Conservation (phyloP, 192 early-diverging fungal genomes). For the Coemansia sp. region DNA sequence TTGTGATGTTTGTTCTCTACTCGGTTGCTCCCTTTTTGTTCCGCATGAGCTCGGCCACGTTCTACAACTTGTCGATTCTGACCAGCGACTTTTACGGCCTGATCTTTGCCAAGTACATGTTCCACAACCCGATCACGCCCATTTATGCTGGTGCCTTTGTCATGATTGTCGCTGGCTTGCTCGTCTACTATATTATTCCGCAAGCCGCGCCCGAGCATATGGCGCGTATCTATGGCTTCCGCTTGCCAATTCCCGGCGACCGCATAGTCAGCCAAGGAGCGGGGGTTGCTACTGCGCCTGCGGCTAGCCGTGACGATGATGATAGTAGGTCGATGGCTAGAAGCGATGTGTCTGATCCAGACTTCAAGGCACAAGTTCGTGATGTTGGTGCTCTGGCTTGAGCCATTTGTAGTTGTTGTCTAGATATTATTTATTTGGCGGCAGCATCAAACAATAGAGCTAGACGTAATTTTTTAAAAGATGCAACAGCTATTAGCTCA, state of each 20-base stretch:
- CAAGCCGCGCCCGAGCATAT: constrained; percentile 54
- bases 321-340: background rate
- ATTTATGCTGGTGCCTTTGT: constrained; percentile 70
- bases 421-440: background rate
- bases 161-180: constrained; percentile 63
- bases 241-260: constrained; percentile 35
- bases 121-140: constrained; percentile 57
- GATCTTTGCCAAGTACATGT: constrained; percentile 71
- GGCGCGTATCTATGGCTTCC: constrained; percentile 43
- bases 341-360: background rate
- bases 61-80: constrained; percentile 76
- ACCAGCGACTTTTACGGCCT: constrained; percentile 80
- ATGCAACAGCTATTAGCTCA: background rate
- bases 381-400: background rate
- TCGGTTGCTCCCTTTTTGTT: constrained; percentile 70
- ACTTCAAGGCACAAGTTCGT: background rate
- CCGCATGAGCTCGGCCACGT: constrained; percentile 65
- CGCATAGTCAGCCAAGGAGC: constrained; percentile 16
- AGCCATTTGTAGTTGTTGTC: background rate
- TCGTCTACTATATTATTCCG: constrained; percentile 66
- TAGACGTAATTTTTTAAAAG: background rate
- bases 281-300: background rate
- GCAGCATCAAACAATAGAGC: background rate
- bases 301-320: background rate
- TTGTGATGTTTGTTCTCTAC: constrained; percentile 72